Percentiles rank a stretch among this genome's conserved stretches.
Conservation (phyloP, 2,329 filamentous ascomycete species). For the Achaetomium macrosporum region DNA sequence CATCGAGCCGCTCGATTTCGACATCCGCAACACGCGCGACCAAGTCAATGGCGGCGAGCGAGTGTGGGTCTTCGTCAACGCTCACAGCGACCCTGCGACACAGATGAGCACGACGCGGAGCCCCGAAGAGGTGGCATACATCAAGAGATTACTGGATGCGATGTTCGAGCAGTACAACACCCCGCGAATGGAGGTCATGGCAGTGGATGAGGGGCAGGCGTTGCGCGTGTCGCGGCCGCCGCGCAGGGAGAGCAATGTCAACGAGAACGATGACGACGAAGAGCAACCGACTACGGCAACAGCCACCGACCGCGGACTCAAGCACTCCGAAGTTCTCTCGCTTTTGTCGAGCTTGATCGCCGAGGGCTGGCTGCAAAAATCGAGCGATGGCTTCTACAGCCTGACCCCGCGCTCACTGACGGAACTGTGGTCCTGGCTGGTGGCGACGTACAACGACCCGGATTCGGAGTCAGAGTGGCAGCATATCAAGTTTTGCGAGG, state of each 20-base stretch:
- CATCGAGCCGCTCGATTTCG: slow-evolving; percentile 76
- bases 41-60: slow-evolving; percentile 57
- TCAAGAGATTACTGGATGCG: slow-evolving; percentile 79
- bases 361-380: slow-evolving; percentile 82
- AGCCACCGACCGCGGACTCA: slow-evolving; percentile 53
- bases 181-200: slow-evolving; percentile 72
- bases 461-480: slow-evolving; percentile 40
- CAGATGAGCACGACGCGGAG: slow-evolving; percentile 78
- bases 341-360: slow-evolving; percentile 64
- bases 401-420: slow-evolving; percentile 73
- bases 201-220: slow-evolving; percentile 72
- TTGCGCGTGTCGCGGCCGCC: slow-evolving; percentile 58
- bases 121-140: slow-evolving; percentile 80
- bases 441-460: slow-evolving; percentile 83
- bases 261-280: slow-evolving; percentile 8
- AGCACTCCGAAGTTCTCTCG: slow-evolving; percentile 69
- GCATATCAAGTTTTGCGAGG: slow-evolving; percentile 79
- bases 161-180: slow-evolving; percentile 92
- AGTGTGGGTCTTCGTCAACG: slow-evolving; percentile 84
- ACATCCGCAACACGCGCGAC: slow-evolving; percentile 70
- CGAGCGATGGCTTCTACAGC: slow-evolving; percentile 63
- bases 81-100: slow-evolving; percentile 74
- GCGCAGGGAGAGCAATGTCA: slow-evolving; percentile 28
- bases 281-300: slow-evolving; percentile 31
- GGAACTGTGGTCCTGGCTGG: slow-evolving; percentile 77